Evolutionary conservation across 1,139 yeast genomes (phyloP).

Genomic region (Kodamaea alishanica): DNA sequence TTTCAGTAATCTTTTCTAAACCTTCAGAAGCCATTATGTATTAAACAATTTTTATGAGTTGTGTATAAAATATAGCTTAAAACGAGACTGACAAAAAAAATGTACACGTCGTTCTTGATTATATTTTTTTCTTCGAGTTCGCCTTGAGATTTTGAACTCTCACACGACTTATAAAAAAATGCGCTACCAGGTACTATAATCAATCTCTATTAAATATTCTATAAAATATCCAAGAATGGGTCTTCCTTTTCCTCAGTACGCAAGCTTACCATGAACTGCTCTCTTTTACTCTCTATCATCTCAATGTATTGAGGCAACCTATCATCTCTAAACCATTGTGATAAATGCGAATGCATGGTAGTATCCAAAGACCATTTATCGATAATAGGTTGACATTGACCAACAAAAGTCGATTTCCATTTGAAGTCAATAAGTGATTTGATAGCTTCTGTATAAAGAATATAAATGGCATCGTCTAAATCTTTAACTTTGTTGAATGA

Average conservation of each 20-base stretch:
- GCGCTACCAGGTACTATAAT: no score
- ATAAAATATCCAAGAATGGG: constrained; percentile 32
- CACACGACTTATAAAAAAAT: background rate
- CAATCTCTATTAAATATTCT: background rate
- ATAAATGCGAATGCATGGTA: constrained; percentile 24
- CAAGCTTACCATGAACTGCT: constrained; percentile 27
- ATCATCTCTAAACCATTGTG: constrained; percentile 20
- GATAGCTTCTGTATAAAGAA: constrained; percentile 26
- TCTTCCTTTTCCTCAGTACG: constrained; percentile 27
- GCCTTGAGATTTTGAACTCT: background rate
- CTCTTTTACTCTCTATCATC: constrained; percentile 27
- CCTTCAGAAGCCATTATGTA: constrained; percentile 53
- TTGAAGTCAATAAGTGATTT: constrained; percentile 27
- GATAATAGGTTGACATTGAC: constrained; percentile 33
- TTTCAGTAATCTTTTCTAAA: constrained; percentile 80
- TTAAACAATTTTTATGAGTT: background rate
- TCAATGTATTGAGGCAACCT: constrained; percentile 22
- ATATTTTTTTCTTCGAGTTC: no score
- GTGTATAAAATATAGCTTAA: background rate
- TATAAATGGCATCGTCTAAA: constrained; percentile 18
- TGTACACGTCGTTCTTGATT: constrained; percentile 4
- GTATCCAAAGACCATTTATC: constrained; percentile 38
- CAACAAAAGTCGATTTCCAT: constrained; percentile 26
- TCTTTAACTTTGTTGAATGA: constrained; percentile 13
- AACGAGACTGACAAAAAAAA: background rate